A percentile compares a stretch with the other conserved stretches of the same genome.
Conservation (phyloP, 306 rosid species). For the Heteromeles arbutifolia region DNA sequence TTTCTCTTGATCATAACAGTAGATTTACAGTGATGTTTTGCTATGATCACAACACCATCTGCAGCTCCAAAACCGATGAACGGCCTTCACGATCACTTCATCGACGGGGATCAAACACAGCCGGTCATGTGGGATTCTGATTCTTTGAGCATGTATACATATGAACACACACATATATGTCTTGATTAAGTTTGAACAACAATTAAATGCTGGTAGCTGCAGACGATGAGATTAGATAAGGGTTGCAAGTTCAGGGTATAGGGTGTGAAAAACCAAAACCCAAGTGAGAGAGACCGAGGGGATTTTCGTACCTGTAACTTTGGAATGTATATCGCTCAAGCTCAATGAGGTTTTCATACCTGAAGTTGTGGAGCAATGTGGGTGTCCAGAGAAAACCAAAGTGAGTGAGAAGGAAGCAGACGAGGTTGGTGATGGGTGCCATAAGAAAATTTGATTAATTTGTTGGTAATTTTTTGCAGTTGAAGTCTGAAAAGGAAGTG, state of each 20-base stretch:
- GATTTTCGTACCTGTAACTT: not conserved
- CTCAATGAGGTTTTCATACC: not conserved
- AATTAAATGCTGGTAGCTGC: not conserved
- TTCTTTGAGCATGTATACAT: not conserved
- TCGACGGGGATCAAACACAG: not conserved
- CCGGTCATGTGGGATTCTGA: not conserved
- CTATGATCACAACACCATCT: not conserved
- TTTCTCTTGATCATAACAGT: not conserved
- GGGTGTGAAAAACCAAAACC: not conserved
- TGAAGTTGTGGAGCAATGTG: not conserved
- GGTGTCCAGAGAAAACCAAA: not conserved
- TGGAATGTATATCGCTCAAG: not conserved
- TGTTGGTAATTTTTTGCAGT: not conserved
- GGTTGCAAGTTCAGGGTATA: not conserved
- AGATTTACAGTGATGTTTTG: not conserved
- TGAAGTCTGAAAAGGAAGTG: not conserved
- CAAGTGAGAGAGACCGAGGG: not conserved
- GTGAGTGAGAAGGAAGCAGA: constrained; percentile 5
- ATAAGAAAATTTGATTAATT: constrained; percentile 1
- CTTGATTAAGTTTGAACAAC: not conserved
- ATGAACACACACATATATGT: not conserved
- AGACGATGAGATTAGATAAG: not conserved
- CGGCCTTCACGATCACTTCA: not conserved
- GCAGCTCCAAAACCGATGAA: not conserved
- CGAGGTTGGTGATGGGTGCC: constrained; percentile 26